Percentiles rank a stretch among this genome's conserved stretches.
phyloP scores from a whole-genome alignment of 345 rosid genomes.

The Mercurialis annua region DNA sequence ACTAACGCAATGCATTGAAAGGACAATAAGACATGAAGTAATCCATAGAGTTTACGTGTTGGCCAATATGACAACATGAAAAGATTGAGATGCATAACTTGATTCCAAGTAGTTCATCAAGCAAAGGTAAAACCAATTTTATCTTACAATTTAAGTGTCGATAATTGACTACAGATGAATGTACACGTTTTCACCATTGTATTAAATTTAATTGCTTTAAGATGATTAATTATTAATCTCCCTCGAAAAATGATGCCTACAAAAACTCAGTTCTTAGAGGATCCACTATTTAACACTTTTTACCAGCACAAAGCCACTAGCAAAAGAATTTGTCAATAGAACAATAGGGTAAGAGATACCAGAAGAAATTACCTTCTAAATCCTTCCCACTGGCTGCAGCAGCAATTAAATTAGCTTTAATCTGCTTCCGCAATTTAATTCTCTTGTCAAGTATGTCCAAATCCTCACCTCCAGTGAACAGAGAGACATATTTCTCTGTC shows the following conservation, averaged over 20 bases:
- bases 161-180: neutral
- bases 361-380: constrained; percentile 70
- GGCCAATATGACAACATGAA: neutral
- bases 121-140: neutral
- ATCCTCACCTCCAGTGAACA: constrained; percentile 80
- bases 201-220: neutral
- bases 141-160: neutral
- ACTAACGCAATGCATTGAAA: neutral
- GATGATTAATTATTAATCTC: neutral
- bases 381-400: constrained; percentile 99
- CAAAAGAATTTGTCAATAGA: too few species aligned
- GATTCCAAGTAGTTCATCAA: neutral
- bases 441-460: constrained; percentile 64
- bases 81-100: neutral
- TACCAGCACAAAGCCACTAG: neutral
- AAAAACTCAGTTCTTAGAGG: neutral
- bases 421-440: constrained; percentile 86
- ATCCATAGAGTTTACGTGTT: neutral
- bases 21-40: neutral
- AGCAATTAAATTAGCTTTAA: constrained; percentile 82
- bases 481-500: constrained; percentile 91
- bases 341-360: neutral
- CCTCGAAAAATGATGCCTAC: neutral
- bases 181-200: neutral
- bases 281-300: neutral